Evolutionary conservation across 352 stramenopile species (phyloP), one percentile per base, ranked within the genome.

Genomic region (Phytopythium helicoides): DNA sequence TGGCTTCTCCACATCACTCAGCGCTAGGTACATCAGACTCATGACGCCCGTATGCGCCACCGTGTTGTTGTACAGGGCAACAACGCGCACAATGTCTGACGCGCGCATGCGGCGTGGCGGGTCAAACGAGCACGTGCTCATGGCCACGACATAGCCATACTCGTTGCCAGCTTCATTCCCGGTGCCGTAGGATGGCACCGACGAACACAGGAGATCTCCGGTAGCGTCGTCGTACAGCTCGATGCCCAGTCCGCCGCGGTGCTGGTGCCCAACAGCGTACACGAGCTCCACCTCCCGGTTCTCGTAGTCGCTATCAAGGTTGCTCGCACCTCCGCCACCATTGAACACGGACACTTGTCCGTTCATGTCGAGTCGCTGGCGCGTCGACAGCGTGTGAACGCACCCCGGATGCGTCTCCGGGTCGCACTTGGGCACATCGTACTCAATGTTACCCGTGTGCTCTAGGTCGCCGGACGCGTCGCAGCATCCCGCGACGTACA

Each of bases 21-120:
- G 62, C 26, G 77, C 81, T 42, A 92, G 47, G 68, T 90, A 92
- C 71, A 87, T 79, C 12, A 92, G 54, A 47, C 75, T 87, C 81
- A 92, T 92, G 6, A 79, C 81, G 37, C 81, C 81, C 25, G 81
- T 89, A 61, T 90, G 81, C 35, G 76, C 60, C 35, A 83, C 19
- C 33, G 81, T 90, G 67, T 87, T 90, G 75, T 92, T 90, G 68
- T 89, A 92, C 15, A 89, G 68, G 18, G 81, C 72, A 4, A 92
- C 79, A 52, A 92, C 59, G 46, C 81, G 79, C 57, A 90, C 69
- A 41, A 90, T 68, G 48, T 87, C 75, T 36, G 77, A 83, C 37
- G 74, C 75, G 54, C 69, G 73, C 71, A 89, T 80, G n/a, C 75
- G 73, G 23, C 79, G 65, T 23, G 81, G 81, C 18, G 79, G 79